Conservation (phyloP, 257 asterid genomes). For the Solanum boliviense region DNA sequence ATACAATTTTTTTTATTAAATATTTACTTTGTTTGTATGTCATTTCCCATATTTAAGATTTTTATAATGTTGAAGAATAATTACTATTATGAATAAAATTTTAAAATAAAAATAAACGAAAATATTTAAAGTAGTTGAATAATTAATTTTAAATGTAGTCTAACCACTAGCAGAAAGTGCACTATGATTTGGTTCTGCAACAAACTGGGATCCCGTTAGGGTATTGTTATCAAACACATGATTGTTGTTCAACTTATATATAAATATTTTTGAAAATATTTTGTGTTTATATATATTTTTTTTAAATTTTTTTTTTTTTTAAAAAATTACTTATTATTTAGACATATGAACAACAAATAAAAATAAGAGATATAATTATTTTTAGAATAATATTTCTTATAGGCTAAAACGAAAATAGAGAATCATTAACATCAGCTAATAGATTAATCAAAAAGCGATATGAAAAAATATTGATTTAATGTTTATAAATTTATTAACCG, state of each 20-base stretch:
- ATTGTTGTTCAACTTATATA: too few species aligned
- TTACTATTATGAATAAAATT: too few species aligned
- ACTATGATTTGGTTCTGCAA: neutral
- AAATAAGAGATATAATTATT: neutral
- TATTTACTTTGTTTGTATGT: neutral
- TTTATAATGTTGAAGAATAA: too few species aligned
- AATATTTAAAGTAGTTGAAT: neutral
- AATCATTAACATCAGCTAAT: too few species aligned
- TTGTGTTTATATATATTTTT: too few species aligned
- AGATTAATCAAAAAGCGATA: neutral
- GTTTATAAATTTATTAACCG: too few species aligned
- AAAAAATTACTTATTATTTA: neutral
- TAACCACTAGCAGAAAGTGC: neutral
- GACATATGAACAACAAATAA: neutral
- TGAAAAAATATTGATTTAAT: too few species aligned
- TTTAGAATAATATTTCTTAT: too few species aligned
- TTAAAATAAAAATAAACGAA: too few species aligned
- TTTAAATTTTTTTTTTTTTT: too few species aligned
- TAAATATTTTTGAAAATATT: too few species aligned
- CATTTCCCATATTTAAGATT: too few species aligned
- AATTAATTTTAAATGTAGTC: neutral
- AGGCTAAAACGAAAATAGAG: neutral
- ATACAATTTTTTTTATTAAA: neutral
- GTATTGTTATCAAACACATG: neutral
- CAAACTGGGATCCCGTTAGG: neutral